Percentiles rank a stretch among this genome's conserved stretches.
phyloP scores from a whole-genome alignment of 805 yeast species.

The Nakazawaea sp. region DNA sequence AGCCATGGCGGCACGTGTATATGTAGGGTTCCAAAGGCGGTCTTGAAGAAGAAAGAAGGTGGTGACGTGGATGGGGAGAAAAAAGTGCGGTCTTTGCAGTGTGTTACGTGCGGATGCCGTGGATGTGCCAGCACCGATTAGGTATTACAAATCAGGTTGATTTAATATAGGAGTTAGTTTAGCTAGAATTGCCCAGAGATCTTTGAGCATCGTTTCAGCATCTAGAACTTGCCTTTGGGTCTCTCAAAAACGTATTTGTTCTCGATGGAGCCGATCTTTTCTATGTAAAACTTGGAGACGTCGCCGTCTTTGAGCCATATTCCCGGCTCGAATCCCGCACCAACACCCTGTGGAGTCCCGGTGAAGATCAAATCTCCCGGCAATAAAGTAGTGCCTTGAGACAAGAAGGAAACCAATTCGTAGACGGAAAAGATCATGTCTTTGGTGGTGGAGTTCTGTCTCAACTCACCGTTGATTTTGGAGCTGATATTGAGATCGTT shows the following conservation, averaged over 20 bases:
- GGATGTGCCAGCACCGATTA: constrained; percentile 79
- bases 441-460: constrained; percentile 37
- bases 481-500: constrained; percentile 29
- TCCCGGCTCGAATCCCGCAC: constrained; percentile 29
- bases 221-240: too few species aligned
- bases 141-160: background rate
- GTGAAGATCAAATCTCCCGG: constrained; percentile 51
- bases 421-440: constrained; percentile 43
- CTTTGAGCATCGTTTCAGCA: too few species aligned
- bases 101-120: constrained; percentile 78
- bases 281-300: constrained; percentile 32
- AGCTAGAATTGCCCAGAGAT: too few species aligned
- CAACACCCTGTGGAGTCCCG: constrained; percentile 54
- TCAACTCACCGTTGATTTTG: constrained; percentile 37
- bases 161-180: too few species aligned
- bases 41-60: constrained; percentile 27
- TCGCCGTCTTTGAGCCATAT: constrained; percentile 39
- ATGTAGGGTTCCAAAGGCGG: constrained; percentile 75
- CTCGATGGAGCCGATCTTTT: constrained; percentile 33
- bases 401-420: constrained; percentile 36
- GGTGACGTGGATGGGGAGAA: constrained; percentile 19
- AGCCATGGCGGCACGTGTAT: constrained; percentile 69
- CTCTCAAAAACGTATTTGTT: constrained; percentile 20
- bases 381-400: constrained; percentile 42
- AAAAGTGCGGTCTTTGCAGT: constrained; percentile 36